These are phyloP conservation scores for Rhizopus stolonifer DNA, from an alignment of 371 early-diverging fungal genomes.

Conservation along the genomic window DNA sequence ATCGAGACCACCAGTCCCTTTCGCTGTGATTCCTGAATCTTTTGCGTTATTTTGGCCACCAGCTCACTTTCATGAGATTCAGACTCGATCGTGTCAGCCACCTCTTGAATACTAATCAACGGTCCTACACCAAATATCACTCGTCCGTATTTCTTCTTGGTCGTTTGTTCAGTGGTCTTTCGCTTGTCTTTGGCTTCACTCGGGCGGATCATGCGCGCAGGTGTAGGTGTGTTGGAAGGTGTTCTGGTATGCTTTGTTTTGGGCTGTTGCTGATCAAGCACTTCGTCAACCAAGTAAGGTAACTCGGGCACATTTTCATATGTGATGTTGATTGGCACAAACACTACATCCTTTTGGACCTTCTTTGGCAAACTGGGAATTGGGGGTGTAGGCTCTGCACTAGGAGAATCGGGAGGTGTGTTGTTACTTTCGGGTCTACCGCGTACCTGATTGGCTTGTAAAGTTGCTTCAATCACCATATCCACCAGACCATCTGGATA, in stretches of 20 bases:
- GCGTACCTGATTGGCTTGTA: constrained; percentile 42
- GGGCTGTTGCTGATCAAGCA: constrained; percentile 44
- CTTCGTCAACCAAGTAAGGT: constrained; percentile 39
- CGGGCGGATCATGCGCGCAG: constrained; percentile 24
- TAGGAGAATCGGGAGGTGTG: constrained; percentile 43
- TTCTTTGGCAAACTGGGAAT: not conserved
- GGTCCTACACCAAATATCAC: constrained; percentile 45
- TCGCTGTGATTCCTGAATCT: constrained; percentile 39
- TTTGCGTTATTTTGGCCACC: constrained; percentile 32
- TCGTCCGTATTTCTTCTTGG: constrained; percentile 34
- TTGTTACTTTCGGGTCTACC: constrained; percentile 14
- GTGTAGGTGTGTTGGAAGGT: constrained; percentile 1
- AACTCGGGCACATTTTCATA: constrained; percentile 51
- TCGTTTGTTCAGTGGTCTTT: constrained; percentile 25
- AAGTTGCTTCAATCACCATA: constrained; percentile 51
- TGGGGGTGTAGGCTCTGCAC: constrained; percentile 12
- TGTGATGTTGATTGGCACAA: constrained; percentile 50
- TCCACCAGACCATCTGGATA: constrained; percentile 47
- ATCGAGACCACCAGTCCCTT: constrained; percentile 42
- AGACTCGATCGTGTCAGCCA: constrained; percentile 23
- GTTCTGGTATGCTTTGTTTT: constrained; percentile 1
- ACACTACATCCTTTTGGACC: constrained; percentile 36
- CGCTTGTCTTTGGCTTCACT: constrained; percentile 50
- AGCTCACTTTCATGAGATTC: constrained; percentile 26
- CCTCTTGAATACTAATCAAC: constrained; percentile 43